phyloP scores from a whole-genome alignment of 306 rosid species.

The Pueraria montana region DNA sequence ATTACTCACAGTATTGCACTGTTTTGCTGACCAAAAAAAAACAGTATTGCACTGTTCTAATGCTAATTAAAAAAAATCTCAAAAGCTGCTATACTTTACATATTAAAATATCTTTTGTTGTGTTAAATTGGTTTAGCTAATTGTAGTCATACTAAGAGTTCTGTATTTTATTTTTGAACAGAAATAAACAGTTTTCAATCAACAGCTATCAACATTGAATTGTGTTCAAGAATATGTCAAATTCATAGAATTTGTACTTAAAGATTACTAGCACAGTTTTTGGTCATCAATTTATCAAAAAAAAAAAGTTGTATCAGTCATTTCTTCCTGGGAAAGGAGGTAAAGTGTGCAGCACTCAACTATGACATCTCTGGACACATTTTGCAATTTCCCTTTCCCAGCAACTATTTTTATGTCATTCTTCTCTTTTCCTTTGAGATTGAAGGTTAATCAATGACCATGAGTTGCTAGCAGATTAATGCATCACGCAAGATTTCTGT shows the following conservation, averaged over 20 bases:
- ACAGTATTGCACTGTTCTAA: background rate
- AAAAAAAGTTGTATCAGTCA: too few species aligned
- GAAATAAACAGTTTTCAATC: background rate
- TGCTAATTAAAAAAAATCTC: background rate
- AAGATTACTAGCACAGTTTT: background rate
- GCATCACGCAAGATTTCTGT: background rate
- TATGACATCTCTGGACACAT: background rate
- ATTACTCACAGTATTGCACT: background rate
- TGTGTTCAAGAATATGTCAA: background rate
- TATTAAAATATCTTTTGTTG: slow-evolving; percentile 10
- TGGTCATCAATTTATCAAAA: background rate
- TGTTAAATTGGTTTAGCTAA: slow-evolving; percentile 31
- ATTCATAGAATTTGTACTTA: background rate
- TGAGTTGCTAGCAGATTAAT: background rate
- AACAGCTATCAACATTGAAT: background rate
- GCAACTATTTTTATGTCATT: background rate
- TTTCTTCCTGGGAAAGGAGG: background rate
- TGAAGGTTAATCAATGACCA: background rate
- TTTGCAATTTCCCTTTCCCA: background rate
- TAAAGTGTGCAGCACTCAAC: background rate
- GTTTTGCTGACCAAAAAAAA: too few species aligned
- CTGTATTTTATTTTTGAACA: background rate
- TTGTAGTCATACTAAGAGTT: background rate
- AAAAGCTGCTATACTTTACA: slow-evolving; percentile 14
- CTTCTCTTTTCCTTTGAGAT: background rate